Conservation (phyloP, 1,284 basidiomycete species). For the Pseudozyma sp. region DNA sequence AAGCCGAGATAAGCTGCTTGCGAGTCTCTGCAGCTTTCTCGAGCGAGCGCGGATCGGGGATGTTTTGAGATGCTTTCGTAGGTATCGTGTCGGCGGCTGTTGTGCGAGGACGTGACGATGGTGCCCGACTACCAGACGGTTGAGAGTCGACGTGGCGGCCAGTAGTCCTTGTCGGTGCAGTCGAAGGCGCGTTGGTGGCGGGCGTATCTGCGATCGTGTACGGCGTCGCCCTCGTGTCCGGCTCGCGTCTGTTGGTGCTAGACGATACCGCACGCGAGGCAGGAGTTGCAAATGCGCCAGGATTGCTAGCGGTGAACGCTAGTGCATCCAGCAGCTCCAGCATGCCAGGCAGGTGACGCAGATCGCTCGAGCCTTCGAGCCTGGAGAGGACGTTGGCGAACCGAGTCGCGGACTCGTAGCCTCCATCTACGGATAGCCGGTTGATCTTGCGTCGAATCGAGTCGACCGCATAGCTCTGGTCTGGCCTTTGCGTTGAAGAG, state of each 20-base stretch:
- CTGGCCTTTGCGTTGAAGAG: slow-evolving; percentile 13
- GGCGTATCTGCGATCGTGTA: slow-evolving; percentile 34
- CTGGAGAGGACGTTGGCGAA: slow-evolving; percentile 37
- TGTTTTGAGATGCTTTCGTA: background rate
- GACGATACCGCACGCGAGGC: slow-evolving; percentile 24
- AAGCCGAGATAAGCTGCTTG: slow-evolving; percentile 24
- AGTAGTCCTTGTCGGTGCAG: slow-evolving; percentile 16
- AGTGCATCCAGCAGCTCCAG: slow-evolving; percentile 44
- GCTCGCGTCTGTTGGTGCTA: slow-evolving; percentile 22
- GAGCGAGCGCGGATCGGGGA: background rate
- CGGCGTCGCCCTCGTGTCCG: slow-evolving; percentile 25
- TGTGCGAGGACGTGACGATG: slow-evolving; percentile 13
- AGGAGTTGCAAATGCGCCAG: slow-evolving; percentile 32
- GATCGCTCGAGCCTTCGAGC: slow-evolving; percentile 18
- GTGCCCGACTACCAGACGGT: slow-evolving; percentile 7
- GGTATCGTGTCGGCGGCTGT: slow-evolving; percentile 9
- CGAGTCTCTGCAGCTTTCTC: background rate
- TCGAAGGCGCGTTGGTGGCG: slow-evolving; percentile 18
- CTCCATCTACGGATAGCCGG: slow-evolving; percentile 44
- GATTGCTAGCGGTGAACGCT: slow-evolving; percentile 33
- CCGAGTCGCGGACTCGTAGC: slow-evolving; percentile 41
- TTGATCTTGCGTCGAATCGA: slow-evolving; percentile 43
- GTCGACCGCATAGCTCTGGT: slow-evolving; percentile 28
- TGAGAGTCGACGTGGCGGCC: slow-evolving; percentile 4
- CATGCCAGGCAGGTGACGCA: slow-evolving; percentile 37